Base-by-base conservation (phyloP, 202 grass and related monocot genomes). In the Musa balbisiana region DNA sequence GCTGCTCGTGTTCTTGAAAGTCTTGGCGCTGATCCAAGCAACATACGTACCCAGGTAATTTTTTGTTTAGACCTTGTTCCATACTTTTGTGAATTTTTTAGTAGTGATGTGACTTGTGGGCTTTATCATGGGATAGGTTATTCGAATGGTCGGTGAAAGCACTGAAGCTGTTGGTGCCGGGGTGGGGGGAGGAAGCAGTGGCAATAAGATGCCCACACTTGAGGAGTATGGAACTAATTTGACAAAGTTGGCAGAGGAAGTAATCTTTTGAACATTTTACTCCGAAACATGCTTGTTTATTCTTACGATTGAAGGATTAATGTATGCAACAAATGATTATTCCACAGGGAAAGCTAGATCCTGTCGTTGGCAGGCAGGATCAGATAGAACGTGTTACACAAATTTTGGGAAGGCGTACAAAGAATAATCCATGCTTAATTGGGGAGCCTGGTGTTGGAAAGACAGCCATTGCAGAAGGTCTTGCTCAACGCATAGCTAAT, bases 1-100 rank as follows among this genome's bases (percentile, higher is more conserved):
- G 94, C 94, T 53, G 83, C 88, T 43, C 79, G 84, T 52, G 94
- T 98, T 54, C 88, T 93, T 12, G 91, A 98, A 82, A 93, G 81
- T 83, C 90, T 98, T 80, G 94, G 91, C 70, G 90, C 94, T 83
- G 94, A 98, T 76, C 86, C 91, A 80, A 93, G 64, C 85, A 92
- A 94, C 75, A 94, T 98, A 62, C 86, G 91, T 63, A 94, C 94
- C 33, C 94, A 98, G 85, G 94, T 55, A 89, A 80, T 67, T 84
- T 8, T 64, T 75, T 3, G 15, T 72, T 62, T 27, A 49, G 20
- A n/a, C 19, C n/a, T 16, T n/a, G 19, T 69, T 69, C 16, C 20
- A 43, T 43, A 43, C 17, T 1, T 1, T n/a, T 15, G 9, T 49
- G 16, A 10, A 16, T 27, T 12, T 69, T n/a, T 43, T 1, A 11